These are phyloP conservation scores for Podospora appendiculata DNA, from an alignment of 495 filamentous ascomycete genomes.

Conservation along the genomic window DNA sequence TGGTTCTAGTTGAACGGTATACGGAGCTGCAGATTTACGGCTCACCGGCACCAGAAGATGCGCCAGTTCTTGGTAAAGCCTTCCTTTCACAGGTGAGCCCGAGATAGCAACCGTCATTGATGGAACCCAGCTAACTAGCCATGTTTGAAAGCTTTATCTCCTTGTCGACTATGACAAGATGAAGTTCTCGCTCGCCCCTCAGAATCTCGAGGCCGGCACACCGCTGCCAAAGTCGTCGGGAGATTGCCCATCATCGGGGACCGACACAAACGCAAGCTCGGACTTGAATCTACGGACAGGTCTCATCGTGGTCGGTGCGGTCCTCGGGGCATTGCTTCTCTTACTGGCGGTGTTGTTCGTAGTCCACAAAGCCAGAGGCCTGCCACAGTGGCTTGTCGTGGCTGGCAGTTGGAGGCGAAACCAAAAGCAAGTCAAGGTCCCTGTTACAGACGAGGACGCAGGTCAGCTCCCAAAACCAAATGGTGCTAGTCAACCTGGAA, in stretches of 20 bases:
- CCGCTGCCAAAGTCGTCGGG: slow-evolving; percentile 2
- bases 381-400: no score
- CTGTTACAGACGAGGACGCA: no score
- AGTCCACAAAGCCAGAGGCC: no score
- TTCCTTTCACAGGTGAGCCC: slow-evolving; percentile 7
- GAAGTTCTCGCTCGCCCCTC: slow-evolving; percentile 5
- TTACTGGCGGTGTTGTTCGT: background rate
- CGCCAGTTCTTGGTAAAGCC: slow-evolving; percentile 11
- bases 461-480: no score
- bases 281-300: background rate
- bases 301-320: background rate
- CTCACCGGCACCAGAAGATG: background rate
- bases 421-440: no score
- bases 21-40: slow-evolving; percentile 12
- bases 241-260: background rate
- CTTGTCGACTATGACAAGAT: slow-evolving; percentile 10
- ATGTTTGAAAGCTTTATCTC: slow-evolving; percentile 3
- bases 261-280: no score
- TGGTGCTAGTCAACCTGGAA: no score
- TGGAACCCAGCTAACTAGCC: background rate
- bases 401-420: no score
- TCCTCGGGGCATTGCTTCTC: background rate
- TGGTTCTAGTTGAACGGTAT: slow-evolving; percentile 1
- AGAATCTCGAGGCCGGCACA: slow-evolving; percentile 1
- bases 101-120: background rate